A percentile compares a stretch with the other conserved stretches of the same genome.
Conservation (phyloP, 306 rosid genomes). For the Dalbergia cultrata region DNA sequence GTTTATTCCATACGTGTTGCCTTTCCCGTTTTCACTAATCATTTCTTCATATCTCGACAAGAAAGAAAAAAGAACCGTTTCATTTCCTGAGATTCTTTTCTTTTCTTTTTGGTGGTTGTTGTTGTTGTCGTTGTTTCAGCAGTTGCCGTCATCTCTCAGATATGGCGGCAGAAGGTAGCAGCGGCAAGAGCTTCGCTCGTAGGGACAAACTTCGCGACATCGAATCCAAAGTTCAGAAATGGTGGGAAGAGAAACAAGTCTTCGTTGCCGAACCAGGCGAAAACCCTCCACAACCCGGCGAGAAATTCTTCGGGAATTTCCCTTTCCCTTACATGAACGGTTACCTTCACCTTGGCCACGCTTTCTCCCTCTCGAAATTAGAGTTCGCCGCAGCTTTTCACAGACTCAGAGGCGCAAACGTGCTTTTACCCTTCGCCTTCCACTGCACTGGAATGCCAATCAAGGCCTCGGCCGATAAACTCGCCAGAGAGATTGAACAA, state of each 20-base stretch:
- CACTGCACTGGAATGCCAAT: conserved; percentile 99
- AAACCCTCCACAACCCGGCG: conserved; percentile 64
- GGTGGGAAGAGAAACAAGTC: conserved; percentile 87
- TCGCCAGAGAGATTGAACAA: conserved; percentile 73
- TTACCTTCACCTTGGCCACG: conserved; percentile 85
- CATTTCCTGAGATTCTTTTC: not conserved
- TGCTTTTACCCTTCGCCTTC: conserved; percentile 84
- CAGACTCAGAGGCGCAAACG: conserved; percentile 85
- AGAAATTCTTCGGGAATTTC: conserved; percentile 91
- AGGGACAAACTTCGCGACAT: conserved; percentile 82
- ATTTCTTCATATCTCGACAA: conserved; percentile 5
- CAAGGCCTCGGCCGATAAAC: conserved; percentile 95
- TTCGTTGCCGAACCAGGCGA: conserved; percentile 82
- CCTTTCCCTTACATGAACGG: conserved; percentile 98
- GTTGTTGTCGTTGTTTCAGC: not conserved
- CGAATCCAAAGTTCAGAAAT: conserved; percentile 66
- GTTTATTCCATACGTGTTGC: not conserved
- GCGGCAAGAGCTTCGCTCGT: conserved; percentile 78
- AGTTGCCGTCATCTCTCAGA: conserved; percentile 57
- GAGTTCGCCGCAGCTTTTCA: conserved; percentile 93
- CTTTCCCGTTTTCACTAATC: not conserved
- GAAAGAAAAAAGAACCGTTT: not conserved
- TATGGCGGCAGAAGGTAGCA: conserved; percentile 71
- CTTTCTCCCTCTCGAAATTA: conserved; percentile 78
- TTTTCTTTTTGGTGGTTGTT: not conserved